Evolutionary conservation across 2,329 filamentous ascomycete species (phyloP), one percentile per base, ranked within the genome.

Genomic region (Pseudovirgaria hyperparasitica): DNA sequence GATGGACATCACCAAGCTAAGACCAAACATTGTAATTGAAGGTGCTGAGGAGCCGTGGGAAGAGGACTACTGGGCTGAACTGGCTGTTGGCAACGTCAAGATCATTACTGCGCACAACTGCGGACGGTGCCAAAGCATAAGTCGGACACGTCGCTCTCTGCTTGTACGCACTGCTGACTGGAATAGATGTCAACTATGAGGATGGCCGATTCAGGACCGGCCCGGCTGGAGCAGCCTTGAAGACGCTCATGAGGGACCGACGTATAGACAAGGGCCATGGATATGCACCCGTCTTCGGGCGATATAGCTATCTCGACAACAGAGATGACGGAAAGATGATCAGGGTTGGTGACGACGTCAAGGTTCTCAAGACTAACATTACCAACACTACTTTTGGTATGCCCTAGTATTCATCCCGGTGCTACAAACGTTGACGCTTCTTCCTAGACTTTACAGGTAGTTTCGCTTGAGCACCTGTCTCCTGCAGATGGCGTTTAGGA

Each of bases 211-310:
- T 46, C 0, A 56, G 51, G 1, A 43, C 37, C 5, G 56, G 50
- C 0, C 43, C 52, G 10, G 36, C 35, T 2, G 60, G 60, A 0
- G 39, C 51, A 25, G 43, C 63, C n/a, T 33, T 65, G 36, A 63
- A 63, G 42, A 48, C 50, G 31, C 28, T 65, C 34, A 55, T 58
- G 34, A 50, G 43, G 21, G 57, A 63, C 43, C 40, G 62, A 1
- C 40, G 62, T 20, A 49, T 65, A 4, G 62, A 65, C 39, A 30
- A 29, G 3, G 61, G 60, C 0, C 37, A 46, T 5, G 63, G 60
- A 36, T 65, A 55, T 41, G 57, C 48, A 28, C 60, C 62, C 7
- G 54, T 64, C 3, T 65, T 64, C 45, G 62, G 62, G 4, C 22
- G 61, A 18, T 65, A 65, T 38, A 48, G 47, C 5, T 64, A 60